Percentiles rank a stretch among this genome's conserved stretches.
phyloP scores from a whole-genome alignment of 2,329 filamentous ascomycete genomes.

The Ophiosphaerella korrae region DNA sequence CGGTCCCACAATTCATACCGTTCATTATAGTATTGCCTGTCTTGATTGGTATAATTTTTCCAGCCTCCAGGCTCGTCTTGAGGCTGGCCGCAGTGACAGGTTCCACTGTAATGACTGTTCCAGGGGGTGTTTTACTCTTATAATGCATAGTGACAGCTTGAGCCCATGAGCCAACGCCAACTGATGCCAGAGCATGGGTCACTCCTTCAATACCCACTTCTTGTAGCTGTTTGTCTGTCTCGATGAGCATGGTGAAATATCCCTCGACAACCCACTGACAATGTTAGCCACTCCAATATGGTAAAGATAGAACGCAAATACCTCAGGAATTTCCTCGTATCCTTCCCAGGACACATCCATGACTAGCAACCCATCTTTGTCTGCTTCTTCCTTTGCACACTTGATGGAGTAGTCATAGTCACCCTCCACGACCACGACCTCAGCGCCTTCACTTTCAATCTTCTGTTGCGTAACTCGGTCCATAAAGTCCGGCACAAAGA shows the following conservation, averaged over 20 bases:
- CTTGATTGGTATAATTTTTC: slow-evolving; percentile 54
- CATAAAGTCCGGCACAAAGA: slow-evolving; percentile 69
- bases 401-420: slow-evolving; percentile 69
- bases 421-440: slow-evolving; percentile 60
- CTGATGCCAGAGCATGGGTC: slow-evolving; percentile 65
- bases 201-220: slow-evolving; percentile 44
- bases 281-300: slow-evolving; percentile 6
- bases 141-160: slow-evolving; percentile 71
- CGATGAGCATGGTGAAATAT: slow-evolving; percentile 73
- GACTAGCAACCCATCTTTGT: slow-evolving; percentile 60
- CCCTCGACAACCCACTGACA: slow-evolving; percentile 76
- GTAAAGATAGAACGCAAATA: slow-evolving; percentile 26
- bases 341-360: slow-evolving; percentile 72
- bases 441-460: slow-evolving; percentile 68
- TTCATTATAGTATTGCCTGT: slow-evolving; percentile 73
- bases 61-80: slow-evolving; percentile 56
- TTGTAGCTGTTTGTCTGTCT: slow-evolving; percentile 67
- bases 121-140: slow-evolving; percentile 52
- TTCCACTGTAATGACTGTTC: slow-evolving; percentile 69
- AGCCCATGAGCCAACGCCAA: slow-evolving; percentile 74
- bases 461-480: slow-evolving; percentile 57
- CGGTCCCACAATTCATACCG: slow-evolving; percentile 74
- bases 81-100: slow-evolving; percentile 68
- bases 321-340: slow-evolving; percentile 68
- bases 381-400: slow-evolving; percentile 53